Conservation (phyloP, 2,329 filamentous ascomycete genomes). For the Phyllosticta citrichinensis region DNA sequence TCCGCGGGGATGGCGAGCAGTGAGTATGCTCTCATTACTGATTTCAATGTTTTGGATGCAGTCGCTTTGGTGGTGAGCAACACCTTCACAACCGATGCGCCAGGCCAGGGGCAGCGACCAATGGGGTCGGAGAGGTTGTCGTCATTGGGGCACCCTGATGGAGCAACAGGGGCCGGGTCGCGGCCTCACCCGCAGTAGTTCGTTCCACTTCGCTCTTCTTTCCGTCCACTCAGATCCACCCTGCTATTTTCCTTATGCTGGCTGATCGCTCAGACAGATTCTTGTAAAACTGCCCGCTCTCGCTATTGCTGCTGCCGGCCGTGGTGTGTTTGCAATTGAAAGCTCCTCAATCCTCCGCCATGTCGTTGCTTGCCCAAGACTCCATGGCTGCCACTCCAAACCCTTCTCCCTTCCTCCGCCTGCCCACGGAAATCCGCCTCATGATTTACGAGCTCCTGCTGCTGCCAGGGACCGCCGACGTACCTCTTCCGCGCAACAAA, state of each 20-base stretch:
- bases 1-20: not conserved
- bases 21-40: not conserved
- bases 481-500: not conserved
- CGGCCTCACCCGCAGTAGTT: not conserved
- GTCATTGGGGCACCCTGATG: not conserved
- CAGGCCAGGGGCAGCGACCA: not conserved
- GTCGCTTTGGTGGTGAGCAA: not conserved
- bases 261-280: not conserved
- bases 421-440: conserved; percentile 37
- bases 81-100: not conserved
- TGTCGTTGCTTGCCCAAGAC: not conserved
- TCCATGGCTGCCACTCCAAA: not conserved
- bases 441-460: conserved; percentile 37
- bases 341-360: not conserved
- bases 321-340: not conserved
- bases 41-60: not conserved
- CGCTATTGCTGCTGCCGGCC: not conserved
- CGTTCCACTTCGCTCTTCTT: not conserved
- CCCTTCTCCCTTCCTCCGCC: conserved; percentile 24
- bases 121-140: not conserved
- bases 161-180: not conserved
- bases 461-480: conserved; percentile 19
- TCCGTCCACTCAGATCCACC: not conserved
- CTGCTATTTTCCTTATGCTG: not conserved
- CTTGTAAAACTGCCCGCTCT: not conserved